phyloP scores from a whole-genome alignment of 2,329 filamentous ascomycete genomes.

The Exserohilum turcica region DNA sequence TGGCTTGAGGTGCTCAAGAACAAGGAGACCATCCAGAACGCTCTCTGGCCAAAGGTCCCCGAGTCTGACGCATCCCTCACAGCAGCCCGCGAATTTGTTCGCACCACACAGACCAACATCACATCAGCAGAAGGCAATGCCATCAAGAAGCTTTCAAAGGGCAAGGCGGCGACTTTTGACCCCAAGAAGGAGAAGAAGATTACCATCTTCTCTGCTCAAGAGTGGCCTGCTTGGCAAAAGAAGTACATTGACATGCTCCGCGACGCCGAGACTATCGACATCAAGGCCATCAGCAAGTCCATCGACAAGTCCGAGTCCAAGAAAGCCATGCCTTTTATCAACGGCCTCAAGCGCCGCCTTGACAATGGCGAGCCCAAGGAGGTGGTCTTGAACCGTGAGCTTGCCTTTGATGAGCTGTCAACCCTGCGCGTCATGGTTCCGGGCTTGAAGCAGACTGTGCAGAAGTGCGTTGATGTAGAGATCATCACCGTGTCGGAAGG shows the following conservation, averaged over 20 bases:
- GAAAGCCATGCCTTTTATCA: slow-evolving; percentile 97
- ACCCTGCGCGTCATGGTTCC: slow-evolving; percentile 78
- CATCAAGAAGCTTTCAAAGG: slow-evolving; percentile 89
- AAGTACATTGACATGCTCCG: slow-evolving; percentile 44
- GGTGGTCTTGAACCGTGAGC: slow-evolving; percentile 78
- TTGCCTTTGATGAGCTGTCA: slow-evolving; percentile 83
- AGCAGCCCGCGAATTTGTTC: slow-evolving; percentile 82
- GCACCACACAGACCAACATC: slow-evolving; percentile 74
- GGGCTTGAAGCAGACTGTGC: slow-evolving; percentile 76
- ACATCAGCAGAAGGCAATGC: slow-evolving; percentile 82
- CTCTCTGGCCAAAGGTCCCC: slow-evolving; percentile 73
- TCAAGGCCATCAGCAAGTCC: slow-evolving; percentile 78
- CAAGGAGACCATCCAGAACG: slow-evolving; percentile 75
- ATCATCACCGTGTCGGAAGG: slow-evolving; percentile 74
- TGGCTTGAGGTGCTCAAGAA: slow-evolving; percentile 90
- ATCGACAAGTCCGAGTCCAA: slow-evolving; percentile 91
- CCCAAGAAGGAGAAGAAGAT: slow-evolving; percentile 91
- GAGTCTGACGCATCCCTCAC: slow-evolving; percentile 69
- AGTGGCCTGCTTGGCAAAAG: slow-evolving; percentile 83
- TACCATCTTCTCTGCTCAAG: slow-evolving; percentile 78
- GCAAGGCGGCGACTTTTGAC: slow-evolving; percentile 83
- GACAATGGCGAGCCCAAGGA: slow-evolving; percentile 68
- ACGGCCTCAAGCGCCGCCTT: slow-evolving; percentile 82
- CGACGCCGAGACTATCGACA: slow-evolving; percentile 62
- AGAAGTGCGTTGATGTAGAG: slow-evolving; percentile 70